These are phyloP conservation scores for Blastobotrys mokoenaii DNA, from an alignment of 805 yeast species.

Conservation along the genomic window DNA sequence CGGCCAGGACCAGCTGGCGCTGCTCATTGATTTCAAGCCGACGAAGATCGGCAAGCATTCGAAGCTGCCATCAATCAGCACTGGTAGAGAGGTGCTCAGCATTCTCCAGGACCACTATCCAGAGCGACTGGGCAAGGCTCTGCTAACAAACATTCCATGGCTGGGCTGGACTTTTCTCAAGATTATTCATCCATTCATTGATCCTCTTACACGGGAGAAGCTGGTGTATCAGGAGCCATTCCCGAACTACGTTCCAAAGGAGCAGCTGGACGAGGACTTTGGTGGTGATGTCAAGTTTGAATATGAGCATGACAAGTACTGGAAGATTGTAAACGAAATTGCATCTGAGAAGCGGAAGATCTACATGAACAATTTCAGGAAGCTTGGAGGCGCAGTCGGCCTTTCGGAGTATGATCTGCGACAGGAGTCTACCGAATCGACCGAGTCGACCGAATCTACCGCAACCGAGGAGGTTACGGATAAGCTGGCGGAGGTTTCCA, in stretches of 20 bases:
- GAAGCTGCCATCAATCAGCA: slow-evolving; percentile 80
- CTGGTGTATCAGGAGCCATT: slow-evolving; percentile 88
- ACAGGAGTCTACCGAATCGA: background rate
- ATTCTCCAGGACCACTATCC: slow-evolving; percentile 97
- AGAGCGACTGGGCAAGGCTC: slow-evolving; percentile 88
- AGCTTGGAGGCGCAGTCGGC: slow-evolving; percentile 68
- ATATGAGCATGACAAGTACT: slow-evolving; percentile 71
- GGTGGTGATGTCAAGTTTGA: slow-evolving; percentile 83
- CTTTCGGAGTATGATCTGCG: slow-evolving; percentile 77
- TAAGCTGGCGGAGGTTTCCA: background rate
- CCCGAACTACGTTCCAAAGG: slow-evolving; percentile 67
- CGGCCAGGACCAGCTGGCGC: slow-evolving; percentile 90
- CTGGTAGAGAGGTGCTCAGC: slow-evolving; percentile 85
- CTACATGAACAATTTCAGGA: slow-evolving; percentile 60
- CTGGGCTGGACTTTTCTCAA: slow-evolving; percentile 88
- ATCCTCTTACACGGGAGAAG: slow-evolving; percentile 90
- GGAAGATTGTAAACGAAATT: slow-evolving; percentile 60
- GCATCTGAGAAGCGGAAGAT: slow-evolving; percentile 50
- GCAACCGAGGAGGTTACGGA: slow-evolving; percentile 23
- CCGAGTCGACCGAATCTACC: background rate
- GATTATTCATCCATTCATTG: slow-evolving; percentile 90
- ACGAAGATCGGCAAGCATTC: slow-evolving; percentile 46
- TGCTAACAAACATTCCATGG: slow-evolving; percentile 88
- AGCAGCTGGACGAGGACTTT: slow-evolving; percentile 74
- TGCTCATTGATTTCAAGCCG: slow-evolving; percentile 85